Conservation (phyloP, 805 yeast genomes). For the Millerozyma acaciae region DNA sequence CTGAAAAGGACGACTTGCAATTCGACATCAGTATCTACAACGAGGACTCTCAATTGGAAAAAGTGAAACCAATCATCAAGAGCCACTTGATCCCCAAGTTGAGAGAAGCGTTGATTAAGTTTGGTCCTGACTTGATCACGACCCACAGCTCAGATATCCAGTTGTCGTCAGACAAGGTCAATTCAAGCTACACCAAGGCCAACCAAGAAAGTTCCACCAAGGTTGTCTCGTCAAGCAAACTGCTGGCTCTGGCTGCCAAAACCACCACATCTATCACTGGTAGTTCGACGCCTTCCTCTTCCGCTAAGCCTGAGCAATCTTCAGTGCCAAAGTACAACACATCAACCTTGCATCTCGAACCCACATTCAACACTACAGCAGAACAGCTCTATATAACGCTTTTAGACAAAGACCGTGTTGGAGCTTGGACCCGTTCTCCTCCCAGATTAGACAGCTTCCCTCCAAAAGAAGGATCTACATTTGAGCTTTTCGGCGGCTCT, state of each 20-base stretch:
- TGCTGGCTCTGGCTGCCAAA: too few species aligned
- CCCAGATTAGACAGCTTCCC: slow-evolving; percentile 48
- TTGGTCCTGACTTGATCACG: slow-evolving; percentile 73
- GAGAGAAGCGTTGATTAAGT: slow-evolving; percentile 54
- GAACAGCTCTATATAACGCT: slow-evolving; percentile 79
- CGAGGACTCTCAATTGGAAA: slow-evolving; percentile 46
- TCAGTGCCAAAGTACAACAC: slow-evolving; percentile 70
- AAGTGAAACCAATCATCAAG: slow-evolving; percentile 49
- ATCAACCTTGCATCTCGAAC: slow-evolving; percentile 69
- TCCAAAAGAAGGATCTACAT: slow-evolving; percentile 57
- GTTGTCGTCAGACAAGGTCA: slow-evolving; percentile 48
- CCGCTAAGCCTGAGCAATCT: slow-evolving; percentile 11
- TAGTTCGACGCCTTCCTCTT: slow-evolving; percentile 7
- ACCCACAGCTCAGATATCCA: slow-evolving; percentile 86
- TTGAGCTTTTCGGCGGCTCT: slow-evolving; percentile 82
- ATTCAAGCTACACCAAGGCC: slow-evolving; percentile 41
- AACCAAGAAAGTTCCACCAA: slow-evolving; percentile 34
- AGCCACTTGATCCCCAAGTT: slow-evolving; percentile 63
- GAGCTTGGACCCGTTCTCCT: slow-evolving; percentile 86
- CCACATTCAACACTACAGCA: slow-evolving; percentile 82
- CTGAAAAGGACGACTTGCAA: slow-evolving; percentile 80
- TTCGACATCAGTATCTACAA: slow-evolving; percentile 69
- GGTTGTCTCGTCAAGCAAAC: too few species aligned
- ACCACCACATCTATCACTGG: slow-evolving; percentile 8
- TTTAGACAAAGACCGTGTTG: slow-evolving; percentile 69